Evolutionary conservation across 108 stramenopile species (phyloP), one percentile per base, ranked within the genome.

Genomic region (Conticribra weissflogii): DNA sequence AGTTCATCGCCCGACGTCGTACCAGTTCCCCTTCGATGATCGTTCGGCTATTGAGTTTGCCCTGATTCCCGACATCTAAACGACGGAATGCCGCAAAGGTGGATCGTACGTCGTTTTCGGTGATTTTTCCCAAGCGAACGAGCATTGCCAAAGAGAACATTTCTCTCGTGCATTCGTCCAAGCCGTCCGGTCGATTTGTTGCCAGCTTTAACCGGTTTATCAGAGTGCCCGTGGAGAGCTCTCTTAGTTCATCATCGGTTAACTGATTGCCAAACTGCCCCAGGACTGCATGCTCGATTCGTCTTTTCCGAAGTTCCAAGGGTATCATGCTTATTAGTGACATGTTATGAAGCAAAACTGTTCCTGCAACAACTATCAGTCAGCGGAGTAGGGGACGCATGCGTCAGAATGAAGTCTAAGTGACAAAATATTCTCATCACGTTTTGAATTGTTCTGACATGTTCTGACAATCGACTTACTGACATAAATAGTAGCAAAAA

Each of bases 91-190:
- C 94, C 17, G 87, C 88, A 78, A 92, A 92, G 12, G 94, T 95
- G 30, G 79, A 72, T 49, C 73, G 75, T 54, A 95, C 89, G 70
- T 95, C 94, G 47, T 85, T 63, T 67, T 95, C 94, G 0, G 89
- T 84, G 16, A 95, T 88, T 53, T 90, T 86, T 2, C 94, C 94
- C 54, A 95, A 59, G n/a, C 94, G 83, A 2, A 95, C 91, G 55
- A 95, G 78, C 94, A 95, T 95, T 16, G 94, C 94, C 33, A 95
- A 83, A 33, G 88, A 84, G 74, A 95, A 95, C 91, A 92, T 95
- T 59, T 95, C 94, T 23, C 94, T 81, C 0, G 94, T 95, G 56
- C 94, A 95, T 59, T 92, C 88, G 53, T 91, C 85, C 55, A 95
- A 74, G 23, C 88, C 93, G 54, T 83, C 81, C 19, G 86, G 67